Evolutionary conservation across 2,329 filamentous ascomycete species (phyloP).

Genomic region (Cryphonectria japonica): DNA sequence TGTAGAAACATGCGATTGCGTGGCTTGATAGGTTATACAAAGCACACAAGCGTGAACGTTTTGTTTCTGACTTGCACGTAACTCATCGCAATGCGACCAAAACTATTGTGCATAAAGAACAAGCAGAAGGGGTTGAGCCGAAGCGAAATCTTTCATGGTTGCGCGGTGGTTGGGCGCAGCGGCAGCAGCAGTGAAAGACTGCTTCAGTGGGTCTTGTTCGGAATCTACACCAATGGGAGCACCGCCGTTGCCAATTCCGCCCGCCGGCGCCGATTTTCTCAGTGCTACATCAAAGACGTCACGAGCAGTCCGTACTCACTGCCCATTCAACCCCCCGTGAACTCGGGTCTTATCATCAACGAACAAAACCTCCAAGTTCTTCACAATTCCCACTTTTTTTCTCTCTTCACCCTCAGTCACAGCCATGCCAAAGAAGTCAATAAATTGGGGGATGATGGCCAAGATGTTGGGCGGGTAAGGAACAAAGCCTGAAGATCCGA

Average conservation of each 20-base stretch:
- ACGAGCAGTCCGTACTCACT: not conserved
- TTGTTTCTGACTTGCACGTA: not conserved
- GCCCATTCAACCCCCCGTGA: not conserved
- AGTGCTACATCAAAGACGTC: constrained; percentile 10
- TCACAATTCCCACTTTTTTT: not conserved
- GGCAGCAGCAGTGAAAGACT: not conserved
- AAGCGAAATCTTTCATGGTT: not conserved
- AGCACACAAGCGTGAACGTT: not conserved
- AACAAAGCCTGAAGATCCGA: constrained; percentile 9
- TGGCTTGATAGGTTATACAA: not conserved
- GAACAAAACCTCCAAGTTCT: not conserved
- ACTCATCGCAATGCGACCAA: not conserved
- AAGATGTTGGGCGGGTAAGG: constrained; percentile 76
- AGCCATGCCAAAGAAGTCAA: constrained; percentile 50
- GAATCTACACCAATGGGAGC: not conserved
- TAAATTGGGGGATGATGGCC: constrained; percentile 61
- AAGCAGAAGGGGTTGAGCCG: not conserved
- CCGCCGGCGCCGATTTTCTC: constrained; percentile 7
- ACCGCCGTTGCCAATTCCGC: constrained; percentile 11
- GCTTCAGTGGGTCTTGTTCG: constrained; percentile 1
- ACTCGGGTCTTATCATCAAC: not conserved
- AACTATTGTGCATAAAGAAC: not conserved
- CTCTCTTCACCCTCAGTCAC: not conserved
- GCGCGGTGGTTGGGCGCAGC: not conserved
- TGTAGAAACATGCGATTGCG: not conserved